Evolutionary conservation across 2,329 filamentous ascomycete species (phyloP).

Genomic region (Gaeumannomyces tritici): DNA sequence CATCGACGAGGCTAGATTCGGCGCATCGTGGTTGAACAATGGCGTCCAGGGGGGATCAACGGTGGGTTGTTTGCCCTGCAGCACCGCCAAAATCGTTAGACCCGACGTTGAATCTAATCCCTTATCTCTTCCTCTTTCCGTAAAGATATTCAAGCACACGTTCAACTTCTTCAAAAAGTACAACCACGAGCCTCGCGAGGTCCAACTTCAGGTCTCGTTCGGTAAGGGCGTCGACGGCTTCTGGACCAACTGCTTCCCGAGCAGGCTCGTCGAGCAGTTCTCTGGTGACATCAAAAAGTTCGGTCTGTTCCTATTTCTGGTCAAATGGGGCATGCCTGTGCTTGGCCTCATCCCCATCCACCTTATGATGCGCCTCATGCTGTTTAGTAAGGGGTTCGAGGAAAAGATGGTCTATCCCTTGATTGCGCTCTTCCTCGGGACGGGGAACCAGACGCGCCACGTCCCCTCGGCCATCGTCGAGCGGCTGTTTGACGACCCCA

Average conservation of each 20-base stretch:
- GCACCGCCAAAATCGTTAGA: background rate
- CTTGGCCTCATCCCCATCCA: conserved; percentile 54
- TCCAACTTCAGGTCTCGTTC: conserved; percentile 54
- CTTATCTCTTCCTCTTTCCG: conserved; percentile 5
- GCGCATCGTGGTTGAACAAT: conserved; percentile 54
- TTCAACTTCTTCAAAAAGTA: conserved; percentile 54
- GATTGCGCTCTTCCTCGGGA: conserved; percentile 64
- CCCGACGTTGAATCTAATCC: no score
- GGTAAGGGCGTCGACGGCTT: conserved; percentile 48
- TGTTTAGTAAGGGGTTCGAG: conserved; percentile 60
- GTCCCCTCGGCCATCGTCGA: conserved; percentile 61
- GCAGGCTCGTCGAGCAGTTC: conserved; percentile 43
- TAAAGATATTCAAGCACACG: conserved; percentile 56
- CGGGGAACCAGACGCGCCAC: conserved; percentile 64
- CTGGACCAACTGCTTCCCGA: conserved; percentile 59
- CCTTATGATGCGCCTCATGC: conserved; percentile 55
- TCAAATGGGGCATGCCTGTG: conserved; percentile 50
- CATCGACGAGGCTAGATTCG: conserved; percentile 45
- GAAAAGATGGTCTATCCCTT: conserved; percentile 64
- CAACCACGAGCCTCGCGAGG: conserved; percentile 44
- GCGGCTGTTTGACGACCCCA: conserved; percentile 46
- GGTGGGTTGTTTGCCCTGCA: conserved; percentile 12
- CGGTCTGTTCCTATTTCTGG: conserved; percentile 42
- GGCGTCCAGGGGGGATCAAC: conserved; percentile 51
- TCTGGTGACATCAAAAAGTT: conserved; percentile 48